A percentile compares a stretch with the other conserved stretches of the same genome.
Conservation (phyloP, 768 basidiomycete genomes). For the Tulasnella calospora region DNA sequence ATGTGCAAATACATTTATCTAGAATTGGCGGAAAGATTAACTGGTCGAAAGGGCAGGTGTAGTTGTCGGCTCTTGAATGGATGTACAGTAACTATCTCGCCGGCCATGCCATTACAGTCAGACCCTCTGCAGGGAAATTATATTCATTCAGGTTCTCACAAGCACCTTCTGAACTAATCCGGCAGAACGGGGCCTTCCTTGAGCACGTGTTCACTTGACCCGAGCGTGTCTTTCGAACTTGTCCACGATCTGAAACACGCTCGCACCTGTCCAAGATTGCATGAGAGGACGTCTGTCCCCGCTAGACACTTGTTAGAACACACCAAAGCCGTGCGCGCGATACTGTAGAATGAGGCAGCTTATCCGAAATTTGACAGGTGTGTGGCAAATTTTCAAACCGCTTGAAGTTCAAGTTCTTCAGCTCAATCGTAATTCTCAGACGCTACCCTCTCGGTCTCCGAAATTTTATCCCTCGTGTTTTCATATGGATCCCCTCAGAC, state of each 20-base stretch:
- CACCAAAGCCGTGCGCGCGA: not conserved
- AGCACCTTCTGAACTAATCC: too few relatives aligned
- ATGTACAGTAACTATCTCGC: too few relatives aligned
- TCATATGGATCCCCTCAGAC: not conserved
- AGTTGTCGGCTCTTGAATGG: not conserved
- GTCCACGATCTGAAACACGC: not conserved
- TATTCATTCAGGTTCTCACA: too few relatives aligned
- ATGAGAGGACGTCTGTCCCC: too few relatives aligned
- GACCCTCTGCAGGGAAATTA: too few relatives aligned
- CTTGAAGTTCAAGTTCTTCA: not conserved
- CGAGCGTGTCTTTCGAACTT: not conserved
- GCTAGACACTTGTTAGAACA: not conserved
- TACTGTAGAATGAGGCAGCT: not conserved
- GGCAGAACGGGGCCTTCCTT: too few relatives aligned
- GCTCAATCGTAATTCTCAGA: not conserved
- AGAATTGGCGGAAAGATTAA: not conserved
- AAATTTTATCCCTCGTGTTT: not conserved
- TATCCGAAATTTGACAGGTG: not conserved
- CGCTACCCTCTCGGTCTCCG: not conserved
- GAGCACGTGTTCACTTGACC: too few relatives aligned
- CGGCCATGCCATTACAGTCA: too few relatives aligned
- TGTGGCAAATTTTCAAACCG: not conserved
- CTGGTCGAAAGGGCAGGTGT: not conserved
- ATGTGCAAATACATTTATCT: not conserved
- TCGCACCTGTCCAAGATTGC: too few relatives aligned